Evolutionary conservation across 2,329 filamentous ascomycete genomes (phyloP), one percentile per base, ranked within the genome.

Genomic region (Fusarium dimerum): DNA sequence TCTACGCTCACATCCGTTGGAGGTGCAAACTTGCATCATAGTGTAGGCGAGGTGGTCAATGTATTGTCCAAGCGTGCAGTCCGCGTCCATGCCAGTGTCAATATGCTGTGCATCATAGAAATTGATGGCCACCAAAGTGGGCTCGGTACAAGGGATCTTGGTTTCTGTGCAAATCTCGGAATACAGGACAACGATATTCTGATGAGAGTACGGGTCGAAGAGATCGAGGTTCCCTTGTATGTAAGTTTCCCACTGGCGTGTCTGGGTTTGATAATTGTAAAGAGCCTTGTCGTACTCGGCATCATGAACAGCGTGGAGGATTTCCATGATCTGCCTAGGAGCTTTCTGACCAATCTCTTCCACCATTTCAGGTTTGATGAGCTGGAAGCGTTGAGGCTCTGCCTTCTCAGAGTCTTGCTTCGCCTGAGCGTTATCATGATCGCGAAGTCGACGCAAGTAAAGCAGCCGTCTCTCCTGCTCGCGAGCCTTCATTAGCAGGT

Each of bases 321-420:
- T 91, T 64, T 97, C 93, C 75, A 92, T 92, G 32, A 97, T 90
- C 66, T 96, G 91, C 42, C 85, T 85, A 0, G 92, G 90, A 4
- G 90, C 89, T 62, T 87, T 87, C 48, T 90, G 87, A 1, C 90
- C 85, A 43, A 91, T 86, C 52, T 88, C 83, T 63, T 96, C 90
- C 0, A 99, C 89, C 92, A 97, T 97, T 62, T 96, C 90, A 1
- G 94, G 93, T 55, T 89, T 90, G 57, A 99, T 95, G 10, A 99
- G 81, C 62, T 95, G 87, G 61, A 99, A 99, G 34, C 86, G 87
- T 51, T 89, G 85, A 1, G 82, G 79, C 43, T 82, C 85, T 6
- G 75, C 66, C 58, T 88, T 87, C 56, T 90, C 87, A 11, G 81
- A 76, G 20, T 82, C 78, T 5, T 72, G 75, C 16, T 78, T 71